Conservation (phyloP, 768 basidiomycete genomes). For the Phlebiopsis gigantea region DNA sequence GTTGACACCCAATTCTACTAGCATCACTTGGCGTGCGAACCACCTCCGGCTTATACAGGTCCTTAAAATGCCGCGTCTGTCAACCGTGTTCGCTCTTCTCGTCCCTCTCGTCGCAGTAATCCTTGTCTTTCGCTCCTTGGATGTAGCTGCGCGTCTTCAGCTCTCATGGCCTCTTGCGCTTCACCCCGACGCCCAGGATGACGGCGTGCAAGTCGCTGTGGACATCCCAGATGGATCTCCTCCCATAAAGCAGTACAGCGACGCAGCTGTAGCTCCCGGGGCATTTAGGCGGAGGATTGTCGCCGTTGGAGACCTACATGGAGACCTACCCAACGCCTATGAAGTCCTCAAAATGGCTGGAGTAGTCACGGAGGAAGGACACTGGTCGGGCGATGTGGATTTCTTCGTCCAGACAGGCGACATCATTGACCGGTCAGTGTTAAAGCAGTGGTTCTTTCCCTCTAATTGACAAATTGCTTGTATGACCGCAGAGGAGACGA, state of each 20-base stretch:
- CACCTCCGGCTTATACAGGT: not conserved
- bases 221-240: not conserved
- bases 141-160: conserved; percentile 16
- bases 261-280: not conserved
- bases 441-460: not conserved
- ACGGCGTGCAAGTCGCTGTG: conserved; percentile 7
- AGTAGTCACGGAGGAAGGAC: conserved; percentile 63
- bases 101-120: conserved; percentile 16
- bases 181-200: conserved; percentile 16
- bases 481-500: conserved; percentile 80
- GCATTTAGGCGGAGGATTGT: conserved; percentile 51
- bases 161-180: conserved; percentile 21
- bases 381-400: conserved; percentile 82
- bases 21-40: not conserved
- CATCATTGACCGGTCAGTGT: conserved; percentile 79
- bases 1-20: too few species aligned
- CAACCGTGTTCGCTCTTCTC: conserved; percentile 15
- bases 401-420: conserved; percentile 95
- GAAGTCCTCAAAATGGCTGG: conserved; percentile 75
- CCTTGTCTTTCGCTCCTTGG: conserved; percentile 17
- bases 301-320: conserved; percentile 91
- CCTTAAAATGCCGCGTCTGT: conserved; percentile 11
- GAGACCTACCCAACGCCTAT: conserved; percentile 76
- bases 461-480: not conserved
- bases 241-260: not conserved